Base-by-base conservation (phyloP, 1,284 basidiomycete genomes). In the Fomitopsis palustris region DNA sequence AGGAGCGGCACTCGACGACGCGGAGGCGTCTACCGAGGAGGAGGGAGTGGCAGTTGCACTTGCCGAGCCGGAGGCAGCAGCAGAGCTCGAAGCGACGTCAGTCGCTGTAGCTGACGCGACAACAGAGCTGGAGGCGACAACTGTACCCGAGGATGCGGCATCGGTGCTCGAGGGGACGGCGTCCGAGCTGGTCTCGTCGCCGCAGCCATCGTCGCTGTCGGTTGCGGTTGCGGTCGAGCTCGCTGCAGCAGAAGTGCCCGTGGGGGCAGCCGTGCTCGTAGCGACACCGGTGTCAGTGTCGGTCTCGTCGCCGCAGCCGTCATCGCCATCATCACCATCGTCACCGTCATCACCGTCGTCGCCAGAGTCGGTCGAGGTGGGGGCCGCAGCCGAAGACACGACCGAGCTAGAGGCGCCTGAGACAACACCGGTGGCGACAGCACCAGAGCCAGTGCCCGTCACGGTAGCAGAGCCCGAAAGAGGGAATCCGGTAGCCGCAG, bases 111-210 rank as follows among this genome's bases (percentile, higher is more conserved):
- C 29, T n/a, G 49, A 21, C 17, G 23, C 45, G 23, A 29, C 33
- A 14, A 42, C 38, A 23, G 41, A 29, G 31, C 54, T 55, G 1
- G 56, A 57, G 33, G 49, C 37, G 14, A 19, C 56, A 43, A 21
- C 25, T 16, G 49, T 7, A 14, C 35, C 37, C 16, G 56, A 57
- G 49, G 54, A 33, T 21, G 41, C 23, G 7, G 45, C 55, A 17
- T 35, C 47, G 39, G 56, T 38, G 39, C 37, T 57, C 35, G 49
- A 55, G 35, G 54, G 27, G 9, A 19, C 41, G 16, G 33, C 54
- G 17, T 33, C 41, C 19, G 54, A 45, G 54, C 53, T 56, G 23
- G 55, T 43, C 42, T 47, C 55, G 35, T 56, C 55, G 8, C 37
- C 29, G 31, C 55, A 47, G 31, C 45, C 55, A 23, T 47, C 45